Evolutionary conservation across 495 filamentous ascomycete species (phyloP).

Genomic region (Aspergillus leporis): DNA sequence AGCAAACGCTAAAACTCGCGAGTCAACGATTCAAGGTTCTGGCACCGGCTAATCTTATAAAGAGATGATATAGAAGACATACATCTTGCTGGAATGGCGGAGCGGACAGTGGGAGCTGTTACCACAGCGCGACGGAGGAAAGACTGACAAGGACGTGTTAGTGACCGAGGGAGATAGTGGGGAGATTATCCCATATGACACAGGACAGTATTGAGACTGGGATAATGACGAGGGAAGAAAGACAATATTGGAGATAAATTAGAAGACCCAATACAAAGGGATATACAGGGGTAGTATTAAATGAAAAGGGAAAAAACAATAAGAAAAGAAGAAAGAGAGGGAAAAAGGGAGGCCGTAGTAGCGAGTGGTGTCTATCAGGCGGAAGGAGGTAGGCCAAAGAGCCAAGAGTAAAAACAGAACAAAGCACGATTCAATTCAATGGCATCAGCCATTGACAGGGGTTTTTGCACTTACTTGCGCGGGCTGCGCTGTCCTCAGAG

Average conservation of each 20-base stretch:
- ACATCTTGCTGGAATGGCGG: conserved; percentile 44
- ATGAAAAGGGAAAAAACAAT: neutral
- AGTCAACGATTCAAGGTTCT: conserved; percentile 18
- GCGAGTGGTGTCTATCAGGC: conserved; percentile 2
- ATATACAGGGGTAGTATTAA: neutral
- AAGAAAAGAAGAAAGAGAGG: neutral
- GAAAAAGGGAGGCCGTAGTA: conserved; percentile 5
- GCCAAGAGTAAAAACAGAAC: conserved; percentile 9
- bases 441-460: conserved; percentile 9
- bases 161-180: neutral
- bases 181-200: neutral
- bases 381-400: conserved; percentile 22
- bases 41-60: neutral
- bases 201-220: neutral
- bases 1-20: conserved; percentile 53
- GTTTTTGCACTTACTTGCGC: conserved; percentile 35
- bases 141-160: conserved; percentile 28
- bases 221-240: neutral
- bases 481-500: conserved; percentile 30
- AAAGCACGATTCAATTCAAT: conserved; percentile 3
- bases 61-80: conserved; percentile 22
- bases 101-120: conserved; percentile 36
- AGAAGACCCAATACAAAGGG: conserved; percentile 9
- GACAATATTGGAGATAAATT: neutral
- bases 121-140: conserved; percentile 43